Evolutionary conservation across 192 early-diverging fungal genomes (phyloP), one percentile per base, ranked within the genome.

Genomic region (Coemansia sp.): DNA sequence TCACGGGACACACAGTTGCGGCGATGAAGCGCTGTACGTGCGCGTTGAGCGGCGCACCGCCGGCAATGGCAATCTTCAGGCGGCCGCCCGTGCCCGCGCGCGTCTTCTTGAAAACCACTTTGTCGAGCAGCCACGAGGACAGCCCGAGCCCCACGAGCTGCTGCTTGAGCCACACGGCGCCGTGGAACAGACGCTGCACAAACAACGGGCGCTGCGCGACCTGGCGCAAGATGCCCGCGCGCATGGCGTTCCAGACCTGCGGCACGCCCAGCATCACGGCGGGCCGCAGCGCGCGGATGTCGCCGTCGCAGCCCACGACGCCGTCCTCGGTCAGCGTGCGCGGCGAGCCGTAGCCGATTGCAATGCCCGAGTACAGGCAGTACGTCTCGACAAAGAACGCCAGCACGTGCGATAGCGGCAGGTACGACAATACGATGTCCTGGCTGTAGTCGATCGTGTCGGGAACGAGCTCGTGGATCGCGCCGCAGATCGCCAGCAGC

Each of bases 341-440:
- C 35, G 87, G 80, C 23, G 83, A 70, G 55, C 86, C 91, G 62
- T 81, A 84, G 18, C 87, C 86, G 25, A 89, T 77, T 14, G 83
- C 77, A n/a, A 90, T 68, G 32, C 88, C 89, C 74, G 81, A 77
- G 67, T 82, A 88, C 52, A 91, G 54, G 64, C 83, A 84, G 40
- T 80, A 71, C 38, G 85, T 82, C 75, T 95, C 93, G 59, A 93
- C 85, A 28, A 87, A 72, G 64, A 95, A 91, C 76, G 94, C 93
- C 30, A 95, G 75, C 23, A 97, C 86, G 66, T 97, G 95, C 56
- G 93, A 90, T 33, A 92, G 82, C 24, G 94, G 94, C 60, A 96
- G 76, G 64, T 92, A 96, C 45, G 90, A 83, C 45, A 94, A 82
- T 48, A 89, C 74, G 40, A 64, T 71, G 67, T 92, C 89, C 24